Evolutionary conservation across 768 basidiomycete genomes (phyloP).

Genomic region (Trametes coccinea): DNA sequence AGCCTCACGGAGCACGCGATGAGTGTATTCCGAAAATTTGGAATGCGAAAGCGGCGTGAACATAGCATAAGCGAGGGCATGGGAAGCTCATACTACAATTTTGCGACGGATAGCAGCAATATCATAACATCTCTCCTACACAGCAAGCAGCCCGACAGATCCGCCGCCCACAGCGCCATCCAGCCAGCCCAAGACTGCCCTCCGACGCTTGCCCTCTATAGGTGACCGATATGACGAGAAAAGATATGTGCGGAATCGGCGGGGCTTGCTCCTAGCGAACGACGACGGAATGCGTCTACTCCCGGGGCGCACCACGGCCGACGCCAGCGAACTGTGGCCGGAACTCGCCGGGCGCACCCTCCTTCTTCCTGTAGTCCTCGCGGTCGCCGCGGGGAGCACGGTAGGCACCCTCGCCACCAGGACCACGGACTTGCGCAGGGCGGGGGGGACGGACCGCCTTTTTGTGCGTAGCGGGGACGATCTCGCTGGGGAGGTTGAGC

Average conservation of each 20-base stretch:
- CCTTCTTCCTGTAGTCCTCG: conserved; percentile 92
- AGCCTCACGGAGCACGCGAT: too few species aligned
- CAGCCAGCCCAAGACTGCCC: conserved; percentile 13
- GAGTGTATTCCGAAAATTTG: neutral
- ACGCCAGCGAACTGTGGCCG: conserved; percentile 87
- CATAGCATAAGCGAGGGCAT: conserved; percentile 33
- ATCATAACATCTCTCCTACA: conserved; percentile 26
- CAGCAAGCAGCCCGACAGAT: conserved; percentile 16
- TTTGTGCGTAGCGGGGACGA: conserved; percentile 97
- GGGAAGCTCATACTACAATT: conserved; percentile 35
- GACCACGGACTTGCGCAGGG: conserved; percentile 67
- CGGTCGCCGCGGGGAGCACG: conserved; percentile 84
- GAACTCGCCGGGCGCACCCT: conserved; percentile 85
- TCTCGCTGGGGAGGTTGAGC: conserved; percentile 93
- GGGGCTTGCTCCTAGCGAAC: conserved; percentile 8
- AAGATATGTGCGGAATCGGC: neutral
- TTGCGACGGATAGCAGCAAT: conserved; percentile 29
- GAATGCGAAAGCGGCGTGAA: conserved; percentile 18
- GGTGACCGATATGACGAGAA: conserved; percentile 1
- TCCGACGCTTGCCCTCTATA: conserved; percentile 7
- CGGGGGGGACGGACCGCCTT: conserved; percentile 88
- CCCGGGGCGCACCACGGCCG: conserved; percentile 83
- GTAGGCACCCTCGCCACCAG: conserved; percentile 78
- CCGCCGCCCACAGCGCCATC: conserved; percentile 20
- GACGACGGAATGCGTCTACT: conserved; percentile 36